A percentile compares a stretch with the other conserved stretches of the same genome.
Conservation (phyloP, 495 filamentous ascomycete genomes). For the Staphylotrichum longicolle region DNA sequence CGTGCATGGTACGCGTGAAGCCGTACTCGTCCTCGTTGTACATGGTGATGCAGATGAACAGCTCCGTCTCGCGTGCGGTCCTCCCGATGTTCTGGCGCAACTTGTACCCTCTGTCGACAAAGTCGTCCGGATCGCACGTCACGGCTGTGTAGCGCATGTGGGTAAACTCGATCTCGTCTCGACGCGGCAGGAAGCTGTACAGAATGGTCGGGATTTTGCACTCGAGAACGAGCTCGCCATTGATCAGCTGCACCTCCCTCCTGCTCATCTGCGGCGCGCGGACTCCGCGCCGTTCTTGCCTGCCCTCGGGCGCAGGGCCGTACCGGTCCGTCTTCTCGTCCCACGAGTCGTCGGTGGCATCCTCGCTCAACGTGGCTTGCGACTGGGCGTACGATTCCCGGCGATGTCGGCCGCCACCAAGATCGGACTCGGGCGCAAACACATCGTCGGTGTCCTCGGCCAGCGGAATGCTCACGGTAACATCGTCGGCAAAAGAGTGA, state of each 20-base stretch:
- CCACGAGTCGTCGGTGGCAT: constrained; percentile 43
- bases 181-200: constrained; percentile 86
- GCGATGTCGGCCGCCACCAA: constrained; percentile 41
- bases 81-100: constrained; percentile 89
- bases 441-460: constrained; percentile 64
- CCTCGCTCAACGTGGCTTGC: constrained; percentile 45
- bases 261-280: constrained; percentile 84
- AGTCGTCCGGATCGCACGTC: constrained; percentile 97
- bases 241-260: constrained; percentile 93
- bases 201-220: constrained; percentile 98
- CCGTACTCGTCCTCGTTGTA: constrained; percentile 97
- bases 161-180: constrained; percentile 94
- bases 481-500: constrained; percentile 47
- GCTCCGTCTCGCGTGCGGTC: constrained; percentile 88
- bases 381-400: constrained; percentile 66
- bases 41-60: constrained; percentile 98
- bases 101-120: constrained; percentile 82
- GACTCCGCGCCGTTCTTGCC: constrained; percentile 80
- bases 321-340: constrained; percentile 67
- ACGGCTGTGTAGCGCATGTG: constrained; percentile 99
- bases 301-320: constrained; percentile 79
- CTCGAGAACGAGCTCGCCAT: constrained; percentile 95
- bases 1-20: constrained; percentile 98
- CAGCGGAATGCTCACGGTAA: constrained; percentile 60
- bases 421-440: constrained; percentile 63